Base-by-base conservation (phyloP, 257 asterid genomes). In the Solanum pimpinellifolium region DNA sequence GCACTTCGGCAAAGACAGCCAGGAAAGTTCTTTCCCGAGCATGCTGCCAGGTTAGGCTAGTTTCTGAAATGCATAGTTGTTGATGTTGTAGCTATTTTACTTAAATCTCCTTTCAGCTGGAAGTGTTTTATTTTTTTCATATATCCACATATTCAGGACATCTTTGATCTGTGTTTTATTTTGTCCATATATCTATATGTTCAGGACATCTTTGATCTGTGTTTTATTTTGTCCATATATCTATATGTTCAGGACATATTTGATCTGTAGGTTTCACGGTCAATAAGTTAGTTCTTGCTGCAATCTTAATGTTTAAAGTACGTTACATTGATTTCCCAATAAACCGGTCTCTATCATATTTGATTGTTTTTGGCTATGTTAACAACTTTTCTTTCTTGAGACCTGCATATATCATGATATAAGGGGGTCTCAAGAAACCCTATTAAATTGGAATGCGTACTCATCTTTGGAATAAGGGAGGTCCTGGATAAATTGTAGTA, bases 1-100 rank as follows among this genome's bases (percentile, higher is more conserved):
- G 92, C 92, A 18, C 94, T 93, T 87, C 90, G 96, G 78, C 96
- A 93, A 87, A 90, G 92, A 56, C 94, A 92, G 81, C 94, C 96
- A 16, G 96, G 96, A 66, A 92, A 89, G 84, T 91, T 69, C 90
- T 93, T 93, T 44, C 90, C 94, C 2, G 96, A 93, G 88, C 93
- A 92, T 86, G 94, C 93, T 70, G 96, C 94, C 89, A 92, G 94
- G 96, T 93, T 87, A 80, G 91, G 62, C 69, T 81, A 81, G 37
- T 49, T 23, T 80, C 37, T 59, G 16, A 66, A 13, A 80, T 46
- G 25, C 65, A 46, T 80, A 16, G 62, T 15, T 46, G 84, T 27
- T 47, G 41, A 29, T 49, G 46, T 49, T 80, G 68, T 46, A 47
- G 13, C 68, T 80, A 18, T 29, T 80, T 78, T 16, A 27, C 68